Evolutionary conservation across 345 rosid genomes (phyloP), one percentile per base, ranked within the genome.

Genomic region (Conringia planisiliqua): DNA sequence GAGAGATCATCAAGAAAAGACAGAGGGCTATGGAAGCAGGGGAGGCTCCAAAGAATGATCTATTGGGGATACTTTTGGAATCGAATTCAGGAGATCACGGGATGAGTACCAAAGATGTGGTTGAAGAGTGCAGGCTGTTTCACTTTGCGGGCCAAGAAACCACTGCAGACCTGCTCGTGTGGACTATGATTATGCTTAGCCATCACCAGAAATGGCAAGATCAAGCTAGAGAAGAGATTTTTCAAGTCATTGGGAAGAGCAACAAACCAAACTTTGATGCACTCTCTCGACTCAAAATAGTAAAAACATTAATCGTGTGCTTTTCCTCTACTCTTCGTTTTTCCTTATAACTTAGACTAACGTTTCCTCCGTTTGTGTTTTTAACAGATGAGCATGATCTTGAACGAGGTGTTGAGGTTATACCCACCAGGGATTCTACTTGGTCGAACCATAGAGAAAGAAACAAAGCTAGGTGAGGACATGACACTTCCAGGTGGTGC

Each of bases 101-200:
- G 17, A 78, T 86, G 79, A 86, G 77, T 62, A 62, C 81, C 38
- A 61, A 81, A 17, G 84, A 87, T 38, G 90, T 91, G 59, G 79
- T 89, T 0, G 92, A 87, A 66, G 97, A 91, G 74, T 89, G 93
- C 73, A 87, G 87, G 60, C 52, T 86, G 54, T 87, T 91, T 68
- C 84, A 89, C 78, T 66, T 89, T 5, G 91, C 91, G 6, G 96
- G 93, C 10, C 85, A 87, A 62, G 91, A 89, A 75, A 91, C 93
- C 72, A 88, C 96, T 0, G 80, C 97, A 5, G 77, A 73, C 24
- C 67, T 89, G 62, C 87, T 89, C 9, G 82, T 84, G 48, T 91
- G 97, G 97, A 86, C 91, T 0, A 74, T 86, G 75, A 78, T 91
- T 56, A 68, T 85, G 65, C 72, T 91, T 6, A 80, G 88, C 10